Evolutionary conservation across 345 rosid species (phyloP), one percentile per base, ranked within the genome.

Genomic region (Heritiera fomes): DNA sequence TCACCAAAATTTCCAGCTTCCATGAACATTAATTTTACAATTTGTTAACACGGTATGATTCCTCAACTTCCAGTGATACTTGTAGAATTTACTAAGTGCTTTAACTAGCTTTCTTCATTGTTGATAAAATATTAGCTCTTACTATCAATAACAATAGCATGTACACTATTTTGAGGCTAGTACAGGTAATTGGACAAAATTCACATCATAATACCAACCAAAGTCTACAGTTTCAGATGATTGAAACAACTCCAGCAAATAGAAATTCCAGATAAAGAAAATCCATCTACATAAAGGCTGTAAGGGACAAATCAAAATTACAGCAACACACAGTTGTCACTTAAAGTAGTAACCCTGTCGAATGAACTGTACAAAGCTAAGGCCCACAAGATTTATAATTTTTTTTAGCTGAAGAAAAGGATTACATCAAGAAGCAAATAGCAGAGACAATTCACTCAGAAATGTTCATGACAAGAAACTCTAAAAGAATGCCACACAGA

Each of bases 401-500:
- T 43, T 59, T 60, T n/a, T 61, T 15, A 75, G 47, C 40, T 14
- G 43, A 63, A 45, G 55, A 75, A 28, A 68, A 23, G 32, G 32
- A 43, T 18, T 18, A 70, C 14, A 49, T 76, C 40, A 60, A 46
- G 32, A 55, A 75, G 8, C 50, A 68, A 47, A 18, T 49, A 15
- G 7, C 4, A 59, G 8, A 71, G 67, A 71, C 18, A 76, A 6
- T 30, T 23, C 52, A n/a, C 55, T 75, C 32, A 17, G 20, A 52
- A 32, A 32, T 34, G 38, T 8, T 14, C 10, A 10, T 13, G 18
- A 9, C 53, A 41, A 61, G 67, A 18, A 47, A 10, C 61, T 38
- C 46, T 71, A 30, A 62, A 59, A 75, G 73, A 66, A 7, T 30
- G 49, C 18, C 71, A 75, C 34, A 56, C 20, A 47, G 62, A 77